A percentile compares a stretch with the other conserved stretches of the same genome.
phyloP scores from a whole-genome alignment of 2,329 filamentous ascomycete species.

The Fusarium temperatum region DNA sequence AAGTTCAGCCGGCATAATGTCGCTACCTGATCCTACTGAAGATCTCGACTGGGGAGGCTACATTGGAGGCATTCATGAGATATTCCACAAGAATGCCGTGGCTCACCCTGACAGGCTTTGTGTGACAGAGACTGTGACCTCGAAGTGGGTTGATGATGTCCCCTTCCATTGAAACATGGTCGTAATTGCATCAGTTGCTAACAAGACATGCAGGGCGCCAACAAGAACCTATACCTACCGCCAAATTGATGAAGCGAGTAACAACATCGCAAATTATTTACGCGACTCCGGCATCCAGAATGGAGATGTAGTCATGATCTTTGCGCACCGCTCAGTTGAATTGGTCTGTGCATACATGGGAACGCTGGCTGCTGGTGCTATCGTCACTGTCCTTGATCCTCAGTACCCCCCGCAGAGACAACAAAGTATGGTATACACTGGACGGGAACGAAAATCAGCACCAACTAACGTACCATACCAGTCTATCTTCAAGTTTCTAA shows the following conservation, averaged over 20 bases:
- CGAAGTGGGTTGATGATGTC: neutral
- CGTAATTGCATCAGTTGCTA: neutral
- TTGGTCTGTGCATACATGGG: neutral
- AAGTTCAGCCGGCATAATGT: neutral
- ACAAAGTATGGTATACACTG: neutral
- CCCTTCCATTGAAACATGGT: neutral
- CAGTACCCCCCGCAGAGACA: neutral
- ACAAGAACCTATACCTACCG: neutral
- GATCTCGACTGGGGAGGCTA: neutral
- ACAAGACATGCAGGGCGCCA: neutral
- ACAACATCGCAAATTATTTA: neutral
- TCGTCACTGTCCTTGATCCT: neutral
- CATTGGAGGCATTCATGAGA: neutral
- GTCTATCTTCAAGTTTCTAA: neutral
- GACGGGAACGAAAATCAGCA: neutral
- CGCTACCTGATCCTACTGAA: neutral
- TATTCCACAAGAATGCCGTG: constrained; percentile 5
- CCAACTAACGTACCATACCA: neutral
- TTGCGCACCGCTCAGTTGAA: neutral
- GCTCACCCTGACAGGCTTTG: neutral
- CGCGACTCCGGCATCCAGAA: neutral
- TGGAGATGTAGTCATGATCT: neutral
- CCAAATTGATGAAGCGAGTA: neutral
- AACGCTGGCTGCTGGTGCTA: neutral
- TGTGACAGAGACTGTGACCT: neutral